Evolutionary conservation across 345 rosid species (phyloP).

Genomic region (Hibiscus trionum): DNA sequence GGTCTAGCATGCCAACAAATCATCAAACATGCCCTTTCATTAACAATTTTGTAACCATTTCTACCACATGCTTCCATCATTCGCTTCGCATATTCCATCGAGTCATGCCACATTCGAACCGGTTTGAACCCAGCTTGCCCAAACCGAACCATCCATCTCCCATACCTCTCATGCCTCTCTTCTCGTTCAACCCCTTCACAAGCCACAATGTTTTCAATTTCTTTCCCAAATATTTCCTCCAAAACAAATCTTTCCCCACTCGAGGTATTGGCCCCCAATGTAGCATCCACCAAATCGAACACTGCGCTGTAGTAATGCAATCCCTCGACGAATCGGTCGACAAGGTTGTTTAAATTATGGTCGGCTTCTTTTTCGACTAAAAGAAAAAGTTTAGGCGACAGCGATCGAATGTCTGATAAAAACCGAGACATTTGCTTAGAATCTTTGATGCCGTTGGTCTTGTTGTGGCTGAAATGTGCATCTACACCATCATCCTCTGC

Average conservation of each 20-base stretch:
- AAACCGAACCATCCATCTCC: constrained; percentile 36
- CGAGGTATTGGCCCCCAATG: constrained; percentile 2
- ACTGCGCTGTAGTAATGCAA: constrained; percentile 46
- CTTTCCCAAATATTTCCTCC: constrained; percentile 50
- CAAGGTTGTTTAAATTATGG: constrained; percentile 29
- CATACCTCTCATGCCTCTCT: constrained; percentile 45
- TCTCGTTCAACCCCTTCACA: constrained; percentile 44
- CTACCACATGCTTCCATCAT: constrained; percentile 24
- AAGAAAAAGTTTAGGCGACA: constrained; percentile 29
- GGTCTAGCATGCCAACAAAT: constrained; percentile 59
- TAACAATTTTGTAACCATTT: constrained; percentile 35
- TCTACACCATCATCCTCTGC: constrained; percentile 45
- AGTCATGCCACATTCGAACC: constrained; percentile 23
- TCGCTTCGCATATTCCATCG: constrained; percentile 24
- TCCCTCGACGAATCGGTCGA: constrained; percentile 36
- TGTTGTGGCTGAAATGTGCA: constrained; percentile 30
- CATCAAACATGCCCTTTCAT: constrained; percentile 34
- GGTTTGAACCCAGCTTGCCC: constrained; percentile 33
- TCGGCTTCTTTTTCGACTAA: constrained; percentile 43
- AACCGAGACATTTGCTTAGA: constrained; percentile 32
- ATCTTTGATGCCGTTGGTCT: constrained; percentile 19
- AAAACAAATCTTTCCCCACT: constrained; percentile 23
- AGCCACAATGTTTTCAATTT: constrained; percentile 42
- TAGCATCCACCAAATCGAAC: constrained; percentile 36
- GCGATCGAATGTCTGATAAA: constrained; percentile 19